Conservation (phyloP, 306 rosid species). For the Phaseolus lunatus region DNA sequence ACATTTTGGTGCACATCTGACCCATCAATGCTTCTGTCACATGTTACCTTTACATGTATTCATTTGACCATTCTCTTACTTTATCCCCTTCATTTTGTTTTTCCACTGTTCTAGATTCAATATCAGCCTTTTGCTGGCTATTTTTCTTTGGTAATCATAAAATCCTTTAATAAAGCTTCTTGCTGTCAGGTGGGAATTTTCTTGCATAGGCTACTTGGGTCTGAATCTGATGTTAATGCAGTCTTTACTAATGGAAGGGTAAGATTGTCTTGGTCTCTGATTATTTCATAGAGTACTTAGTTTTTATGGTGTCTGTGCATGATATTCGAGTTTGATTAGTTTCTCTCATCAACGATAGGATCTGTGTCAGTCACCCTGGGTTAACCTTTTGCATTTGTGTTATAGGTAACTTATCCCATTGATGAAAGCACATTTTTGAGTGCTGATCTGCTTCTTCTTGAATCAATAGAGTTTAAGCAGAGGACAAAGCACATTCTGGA, state of each 20-base stretch:
- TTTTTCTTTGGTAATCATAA: background rate
- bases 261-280: slow-evolving; percentile 47
- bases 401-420: slow-evolving; percentile 66
- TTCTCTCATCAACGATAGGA: slow-evolving; percentile 25
- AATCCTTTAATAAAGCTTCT: slow-evolving; percentile 34
- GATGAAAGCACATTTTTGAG: slow-evolving; percentile 80
- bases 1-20: slow-evolving; percentile 27
- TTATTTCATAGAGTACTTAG: slow-evolving; percentile 15
- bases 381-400: slow-evolving; percentile 37
- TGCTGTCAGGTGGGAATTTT: slow-evolving; percentile 69
- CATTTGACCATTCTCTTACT: no score
- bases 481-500: slow-evolving; percentile 86
- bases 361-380: slow-evolving; percentile 21
- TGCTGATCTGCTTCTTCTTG: slow-evolving; percentile 91
- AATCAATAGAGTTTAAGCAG: slow-evolving; percentile 82
- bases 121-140: slow-evolving; percentile 33
- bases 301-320: background rate
- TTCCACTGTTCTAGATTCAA: slow-evolving; percentile 28
- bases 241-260: slow-evolving; percentile 99
- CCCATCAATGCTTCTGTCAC: background rate
- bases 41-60: slow-evolving; percentile 4
- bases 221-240: slow-evolving; percentile 73
- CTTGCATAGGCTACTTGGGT: slow-evolving; percentile 65
- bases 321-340: slow-evolving; percentile 10
- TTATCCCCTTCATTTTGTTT: slow-evolving; percentile 24